Evolutionary conservation across 148 eudicot species (phyloP), one percentile per base, ranked within the genome.

Genomic region (Salicornia ramosissima): DNA sequence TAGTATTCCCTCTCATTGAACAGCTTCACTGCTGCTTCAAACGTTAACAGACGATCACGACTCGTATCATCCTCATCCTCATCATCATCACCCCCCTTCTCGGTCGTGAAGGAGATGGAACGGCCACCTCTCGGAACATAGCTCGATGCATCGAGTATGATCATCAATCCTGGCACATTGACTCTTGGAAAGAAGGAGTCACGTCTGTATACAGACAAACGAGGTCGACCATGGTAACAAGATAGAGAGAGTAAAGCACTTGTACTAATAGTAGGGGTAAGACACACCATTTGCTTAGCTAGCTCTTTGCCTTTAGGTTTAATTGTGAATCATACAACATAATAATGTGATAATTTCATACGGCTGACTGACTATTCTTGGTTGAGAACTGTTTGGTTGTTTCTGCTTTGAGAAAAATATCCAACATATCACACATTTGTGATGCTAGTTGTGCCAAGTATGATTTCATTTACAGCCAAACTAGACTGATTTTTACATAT

Each of bases 1-100:
- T 92, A 88, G 60, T 87, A 92, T 14, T 92, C 91, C 61, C 91
- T 73, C 26, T 56, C 59, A 68, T 92, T 92, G 74, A 89, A 92
- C 26, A 87, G 72, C 29, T 64, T 80, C n/a, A 86, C 86, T 10
- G 93, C 97, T 65, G 86, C 88, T 28, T 79, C 76, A 36, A 92
- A 86, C 34, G 60, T 77, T 56, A 54, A 64, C 10, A 56, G 13
- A 36, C 29, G 40, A 49, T 76, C 74, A 22, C 43, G 36, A 26
- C 43, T 26, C 0, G 58, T 64, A 10, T 14, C 42, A 28, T 24
- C 42, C 26, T 24, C 15, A 49, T 81, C 84, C 54, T 78, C 79
- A 1, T 81, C 84, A 0, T 80, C 77, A 8, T 72, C 71, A 24
- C 39, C 34, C 28, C 62, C n/a, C n/a, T n/a, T n/a, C n/a, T n/a